Percentiles rank a stretch among this genome's conserved stretches.
Evolutionary conservation across 2,329 filamentous ascomycete species (phyloP).

Genomic region (Penicillium sp.): DNA sequence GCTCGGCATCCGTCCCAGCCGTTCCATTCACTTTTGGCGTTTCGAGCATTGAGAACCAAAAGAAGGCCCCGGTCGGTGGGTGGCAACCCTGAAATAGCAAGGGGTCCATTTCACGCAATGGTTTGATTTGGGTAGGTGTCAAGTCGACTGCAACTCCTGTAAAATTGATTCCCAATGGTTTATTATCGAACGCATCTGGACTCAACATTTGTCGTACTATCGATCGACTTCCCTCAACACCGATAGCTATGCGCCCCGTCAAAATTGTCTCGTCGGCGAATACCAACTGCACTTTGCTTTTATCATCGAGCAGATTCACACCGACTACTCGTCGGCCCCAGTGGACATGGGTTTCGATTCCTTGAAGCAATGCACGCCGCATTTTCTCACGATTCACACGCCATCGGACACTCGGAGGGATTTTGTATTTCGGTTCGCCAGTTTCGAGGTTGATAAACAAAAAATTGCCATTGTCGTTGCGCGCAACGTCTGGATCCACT

Average conservation of each 20-base stretch:
- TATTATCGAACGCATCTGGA: conserved; percentile 27
- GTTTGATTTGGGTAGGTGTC: conserved; percentile 60
- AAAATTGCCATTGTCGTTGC: conserved; percentile 30
- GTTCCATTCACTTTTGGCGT: conserved; percentile 45
- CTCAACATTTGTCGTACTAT: conserved; percentile 26
- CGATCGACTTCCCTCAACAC: conserved; percentile 29
- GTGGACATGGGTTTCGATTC: conserved; percentile 27
- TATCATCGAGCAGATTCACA: conserved; percentile 7
- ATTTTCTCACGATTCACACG: conserved; percentile 32
- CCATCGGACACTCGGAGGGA: conserved; percentile 34
- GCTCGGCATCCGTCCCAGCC: conserved; percentile 33
- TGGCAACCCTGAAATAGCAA: conserved; percentile 33
- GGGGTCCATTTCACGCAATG: conserved; percentile 60
- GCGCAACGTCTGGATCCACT: conserved; percentile 29
- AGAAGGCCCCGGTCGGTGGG: conserved; percentile 25
- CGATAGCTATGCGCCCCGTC: conserved; percentile 22
- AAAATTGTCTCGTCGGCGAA: conserved; percentile 15
- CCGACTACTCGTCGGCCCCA: conserved; percentile 23
- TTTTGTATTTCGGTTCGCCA: conserved; percentile 33
- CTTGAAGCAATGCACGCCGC: conserved; percentile 20
- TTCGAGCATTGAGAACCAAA: conserved; percentile 46
- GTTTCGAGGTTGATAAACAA: conserved; percentile 35
- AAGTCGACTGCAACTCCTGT: conserved; percentile 35
- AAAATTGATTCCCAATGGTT: conserved; percentile 26
- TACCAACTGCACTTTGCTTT: conserved; percentile 1